Conservation (phyloP, 2,329 filamentous ascomycete genomes). For the Colletotrichum somersetense region DNA sequence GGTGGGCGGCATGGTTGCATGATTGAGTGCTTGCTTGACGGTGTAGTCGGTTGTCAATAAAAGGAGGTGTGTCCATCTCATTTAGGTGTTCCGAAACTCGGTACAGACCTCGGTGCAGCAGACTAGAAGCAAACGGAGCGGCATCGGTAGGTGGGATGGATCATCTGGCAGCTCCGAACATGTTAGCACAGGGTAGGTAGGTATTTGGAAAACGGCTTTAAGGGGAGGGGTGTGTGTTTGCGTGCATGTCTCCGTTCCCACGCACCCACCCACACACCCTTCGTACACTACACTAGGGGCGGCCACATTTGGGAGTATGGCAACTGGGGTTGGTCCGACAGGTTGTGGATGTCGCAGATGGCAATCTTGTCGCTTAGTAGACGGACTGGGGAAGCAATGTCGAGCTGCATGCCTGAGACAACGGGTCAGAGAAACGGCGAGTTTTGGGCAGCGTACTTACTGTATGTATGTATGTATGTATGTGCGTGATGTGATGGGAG, state of each 20-base stretch:
- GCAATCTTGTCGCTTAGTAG: constrained; percentile 12
- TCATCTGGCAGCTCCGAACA: neutral
- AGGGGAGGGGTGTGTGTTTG: neutral
- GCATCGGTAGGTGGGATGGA: neutral
- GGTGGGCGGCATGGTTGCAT: neutral
- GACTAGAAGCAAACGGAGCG: neutral
- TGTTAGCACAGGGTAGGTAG: neutral
- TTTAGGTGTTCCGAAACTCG: constrained; percentile 8
- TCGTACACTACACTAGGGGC: neutral
- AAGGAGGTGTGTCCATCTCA: neutral
- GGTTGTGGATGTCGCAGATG: constrained; percentile 20
- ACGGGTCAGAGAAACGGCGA: constrained; percentile 38
- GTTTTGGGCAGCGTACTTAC: constrained; percentile 1
- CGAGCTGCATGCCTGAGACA: constrained; percentile 39
- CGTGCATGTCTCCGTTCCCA: neutral
- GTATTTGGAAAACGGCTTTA: neutral
- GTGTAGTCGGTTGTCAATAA: neutral
- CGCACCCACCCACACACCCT: neutral
- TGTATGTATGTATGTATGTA: neutral
- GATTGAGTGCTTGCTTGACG: constrained; percentile 1
- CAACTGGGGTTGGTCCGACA: constrained; percentile 19
- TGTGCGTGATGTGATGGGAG: constrained; percentile 8
- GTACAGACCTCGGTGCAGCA: constrained; percentile 9
- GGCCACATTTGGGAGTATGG: constrained; percentile 1
- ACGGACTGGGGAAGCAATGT: constrained; percentile 26